Evolutionary conservation across 169 alveolate genomes (phyloP), one percentile per base, ranked within the genome.

Genomic region (Plasmodium falciparum): DNA sequence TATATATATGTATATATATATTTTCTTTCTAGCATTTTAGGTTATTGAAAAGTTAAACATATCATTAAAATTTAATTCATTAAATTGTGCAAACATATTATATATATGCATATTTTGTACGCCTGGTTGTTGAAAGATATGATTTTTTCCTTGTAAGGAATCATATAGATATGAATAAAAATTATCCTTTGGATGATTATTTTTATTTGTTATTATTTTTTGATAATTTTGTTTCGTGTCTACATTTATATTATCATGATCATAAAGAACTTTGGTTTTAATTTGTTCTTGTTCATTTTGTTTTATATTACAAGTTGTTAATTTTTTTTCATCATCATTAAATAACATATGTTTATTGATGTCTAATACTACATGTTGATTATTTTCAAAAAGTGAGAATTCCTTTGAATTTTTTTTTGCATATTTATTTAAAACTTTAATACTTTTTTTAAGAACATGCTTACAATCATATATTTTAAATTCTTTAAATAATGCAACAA

Each of bases 401-500:
- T 78, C 22, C 2, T 29, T 26, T 26, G 61, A 78, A 58, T 78
- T 78, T 61, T 70, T 78, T 56, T 66, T 78, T 47, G 89, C 89
- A 58, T 78, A 78, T 43, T 11, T 50, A 52, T 78, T 78, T 45
- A 78, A 8, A 1, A 66, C 13, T 66, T 66, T 78, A n/a, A 78
- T 26, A 66, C 72, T 65, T 22, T 54, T 78, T 43, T 70, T 78
- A 47, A 78, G 67, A 78, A 78, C 67, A 66, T 78, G 49, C 45
- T 78, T 78, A 33, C 89, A 78, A 52, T 78, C 89, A 47, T 78
- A 78, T 9, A 78, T 52, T 50, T 29, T 52, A 58, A 78, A 78
- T 33, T 78, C 89, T 43, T 78, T 78, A 13, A 78, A 78, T 66
- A 78, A 13, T 8, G 26, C 66, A n/a, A 78, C 76, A 29, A 78